phyloP scores from a whole-genome alignment of 1,284 basidiomycete genomes.

The Laetiporus sulphureus region DNA sequence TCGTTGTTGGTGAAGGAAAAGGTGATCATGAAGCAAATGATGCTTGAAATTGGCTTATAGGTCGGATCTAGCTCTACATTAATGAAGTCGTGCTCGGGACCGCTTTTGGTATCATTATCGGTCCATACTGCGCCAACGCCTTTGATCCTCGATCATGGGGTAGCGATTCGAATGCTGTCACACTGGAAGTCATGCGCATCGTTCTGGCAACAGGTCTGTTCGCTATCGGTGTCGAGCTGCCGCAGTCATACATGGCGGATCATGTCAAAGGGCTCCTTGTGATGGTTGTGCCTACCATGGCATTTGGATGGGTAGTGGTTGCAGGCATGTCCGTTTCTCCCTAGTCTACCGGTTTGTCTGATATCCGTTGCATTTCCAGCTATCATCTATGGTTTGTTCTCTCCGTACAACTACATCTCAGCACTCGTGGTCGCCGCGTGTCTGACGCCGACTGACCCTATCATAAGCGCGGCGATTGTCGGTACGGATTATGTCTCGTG shows the following conservation, averaged over 20 bases:
- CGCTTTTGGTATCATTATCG: conserved; percentile 64
- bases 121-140: conserved; percentile 69
- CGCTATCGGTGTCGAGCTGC: conserved; percentile 69
- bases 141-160: conserved; percentile 83
- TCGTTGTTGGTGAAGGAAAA: background rate
- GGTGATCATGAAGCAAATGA: too few relatives aligned
- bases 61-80: conserved; percentile 72
- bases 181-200: conserved; percentile 71
- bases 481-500: conserved; percentile 25
- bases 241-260: conserved; percentile 56
- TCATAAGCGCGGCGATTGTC: conserved; percentile 61
- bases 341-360: background rate
- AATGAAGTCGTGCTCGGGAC: conserved; percentile 93
- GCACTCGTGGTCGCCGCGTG: conserved; percentile 86
- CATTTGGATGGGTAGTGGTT: conserved; percentile 67
- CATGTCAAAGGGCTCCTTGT: conserved; percentile 53
- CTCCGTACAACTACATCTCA: conserved; percentile 61
- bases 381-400: conserved; percentile 59
- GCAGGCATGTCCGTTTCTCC: conserved; percentile 35
- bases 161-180: conserved; percentile 47
- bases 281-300: conserved; percentile 76
- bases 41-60: too few relatives aligned
- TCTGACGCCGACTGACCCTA: conserved; percentile 91
- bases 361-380: conserved; percentile 8
- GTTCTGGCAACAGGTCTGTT: conserved; percentile 68